Percentiles rank a stretch among this genome's conserved stretches.
Evolutionary conservation across 495 filamentous ascomycete genomes (phyloP).

Genomic region (Podospora fimiseda): DNA sequence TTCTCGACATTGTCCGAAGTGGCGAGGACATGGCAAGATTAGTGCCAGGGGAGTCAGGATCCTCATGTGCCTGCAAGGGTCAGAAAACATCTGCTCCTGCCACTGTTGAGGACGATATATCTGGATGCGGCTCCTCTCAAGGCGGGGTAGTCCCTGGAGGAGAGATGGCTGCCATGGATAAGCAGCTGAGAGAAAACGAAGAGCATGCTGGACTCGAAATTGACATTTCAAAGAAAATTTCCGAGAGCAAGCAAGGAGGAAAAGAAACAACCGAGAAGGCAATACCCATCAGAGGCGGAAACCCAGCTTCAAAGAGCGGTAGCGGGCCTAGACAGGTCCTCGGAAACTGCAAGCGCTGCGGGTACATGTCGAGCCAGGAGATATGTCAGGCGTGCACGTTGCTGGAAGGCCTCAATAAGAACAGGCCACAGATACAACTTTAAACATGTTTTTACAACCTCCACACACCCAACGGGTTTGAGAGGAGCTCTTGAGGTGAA

Average conservation of each 20-base stretch:
- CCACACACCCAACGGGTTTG: constrained; percentile 3
- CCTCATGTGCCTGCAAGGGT: constrained; percentile 34
- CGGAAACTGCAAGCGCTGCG: constrained; percentile 78
- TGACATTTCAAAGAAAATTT: constrained; percentile 52
- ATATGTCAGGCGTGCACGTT: constrained; percentile 92
- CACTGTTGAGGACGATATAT: constrained; percentile 54
- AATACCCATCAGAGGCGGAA: constrained; percentile 13
- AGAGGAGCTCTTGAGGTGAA: background rate
- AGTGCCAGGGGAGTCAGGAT: constrained; percentile 54
- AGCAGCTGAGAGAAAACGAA: constrained; percentile 63
- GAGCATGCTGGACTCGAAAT: constrained; percentile 58
- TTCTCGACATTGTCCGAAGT: constrained; percentile 88
- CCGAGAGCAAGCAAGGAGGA: constrained; percentile 11
- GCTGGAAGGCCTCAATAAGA: constrained; percentile 88
- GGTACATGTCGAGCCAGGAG: constrained; percentile 92
- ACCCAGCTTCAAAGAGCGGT: constrained; percentile 19
- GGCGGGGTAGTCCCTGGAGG: constrained; percentile 65
- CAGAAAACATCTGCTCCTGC: constrained; percentile 31
- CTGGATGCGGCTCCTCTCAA: constrained; percentile 70
- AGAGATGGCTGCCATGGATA: constrained; percentile 93
- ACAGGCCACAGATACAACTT: constrained; percentile 71
- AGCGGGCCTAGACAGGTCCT: constrained; percentile 55
- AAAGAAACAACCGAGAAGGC: constrained; percentile 13
- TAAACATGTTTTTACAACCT: constrained; percentile 26
- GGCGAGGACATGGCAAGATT: constrained; percentile 93